Evolutionary conservation across 192 early-diverging fungal genomes (phyloP), one percentile per base, ranked within the genome.

Genomic region (Cetraspora pellucida): DNA sequence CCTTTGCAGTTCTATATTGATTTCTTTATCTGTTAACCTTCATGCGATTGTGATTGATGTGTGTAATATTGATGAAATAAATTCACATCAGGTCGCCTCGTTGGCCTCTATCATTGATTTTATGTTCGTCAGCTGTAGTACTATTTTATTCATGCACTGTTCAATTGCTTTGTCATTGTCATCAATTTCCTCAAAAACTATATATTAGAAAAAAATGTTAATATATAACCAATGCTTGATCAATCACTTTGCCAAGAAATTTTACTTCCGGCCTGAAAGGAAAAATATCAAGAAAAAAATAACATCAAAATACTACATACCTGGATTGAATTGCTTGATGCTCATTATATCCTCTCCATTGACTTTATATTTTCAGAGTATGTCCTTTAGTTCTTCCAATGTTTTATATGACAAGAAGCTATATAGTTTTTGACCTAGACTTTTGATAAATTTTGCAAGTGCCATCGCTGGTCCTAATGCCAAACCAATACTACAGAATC

Each of bases 321-420:
- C 66, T 43, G 66, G 66, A 45, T 68, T 68, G 4, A 68, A 63
- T 25, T 63, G 61, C 2, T 44, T 67, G 65, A 71, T 70, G 49
- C 68, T 70, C 25, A 17, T 70, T 31, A 71, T 71, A 71, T 52
- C 47, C n/a, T 71, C 65, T 11, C 65, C 65, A 44, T 67, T 67
- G 16, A 66, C 64, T 31, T 66, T 66, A 7, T 66, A 66, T 70
- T 70, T 70, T 13, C 67, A 46, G 47, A 70, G 68, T 52, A 70
- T 46, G 47, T 70, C 68, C 47, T 70, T 70, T 27, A 70, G 19
- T 47, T 70, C 68, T 50, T 70, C 47, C 47, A 70, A 9, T 0
- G 68, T 70, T 70, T 70, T 70, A 23, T 70, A 70, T 50, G 68
- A 70, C 47, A 37, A 70, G 68, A 70, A 70, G 9, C 68, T 70